Percentiles rank a stretch among this genome's conserved stretches.
Evolutionary conservation across 2,329 filamentous ascomycete genomes (phyloP).

Genomic region (Pseudocercospora musae): DNA sequence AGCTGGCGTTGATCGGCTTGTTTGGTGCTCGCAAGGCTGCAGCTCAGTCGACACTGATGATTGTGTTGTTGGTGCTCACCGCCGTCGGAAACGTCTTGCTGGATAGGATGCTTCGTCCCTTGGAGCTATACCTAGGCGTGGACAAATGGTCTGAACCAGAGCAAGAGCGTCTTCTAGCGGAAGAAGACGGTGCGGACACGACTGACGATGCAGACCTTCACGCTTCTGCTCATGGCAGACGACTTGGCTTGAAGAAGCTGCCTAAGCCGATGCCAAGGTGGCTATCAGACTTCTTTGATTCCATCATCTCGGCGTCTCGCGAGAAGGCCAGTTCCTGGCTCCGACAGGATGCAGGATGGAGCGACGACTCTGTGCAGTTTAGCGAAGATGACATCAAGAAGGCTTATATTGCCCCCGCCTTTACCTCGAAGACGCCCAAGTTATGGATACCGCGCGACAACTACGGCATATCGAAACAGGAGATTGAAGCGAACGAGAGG

Average conservation of each 20-base stretch:
- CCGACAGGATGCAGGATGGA: slow-evolving; percentile 12
- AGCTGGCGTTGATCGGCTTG: slow-evolving; percentile 48
- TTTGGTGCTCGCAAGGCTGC: slow-evolving; percentile 40
- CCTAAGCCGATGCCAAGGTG: slow-evolving; percentile 24
- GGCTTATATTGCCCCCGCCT: slow-evolving; percentile 45
- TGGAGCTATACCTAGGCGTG: slow-evolving; percentile 35
- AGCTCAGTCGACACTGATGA: slow-evolving; percentile 44
- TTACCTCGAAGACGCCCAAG: slow-evolving; percentile 43
- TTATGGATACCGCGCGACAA: slow-evolving; percentile 48
- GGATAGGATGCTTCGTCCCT: slow-evolving; percentile 31
- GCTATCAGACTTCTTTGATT: slow-evolving; percentile 33
- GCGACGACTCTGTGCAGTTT: slow-evolving; percentile 22
- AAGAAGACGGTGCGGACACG: slow-evolving; percentile 29
- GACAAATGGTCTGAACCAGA: slow-evolving; percentile 32
- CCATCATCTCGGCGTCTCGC: slow-evolving; percentile 27
- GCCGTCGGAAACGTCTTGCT: slow-evolving; percentile 30
- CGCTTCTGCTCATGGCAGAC: slow-evolving; percentile 31
- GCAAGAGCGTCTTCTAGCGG: slow-evolving; percentile 27
- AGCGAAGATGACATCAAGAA: slow-evolving; percentile 35
- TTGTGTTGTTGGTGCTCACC: slow-evolving; percentile 41
- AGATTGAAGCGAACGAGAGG: slow-evolving; percentile 42
- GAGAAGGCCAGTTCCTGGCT: slow-evolving; percentile 25
- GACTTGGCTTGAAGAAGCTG: slow-evolving; percentile 29
- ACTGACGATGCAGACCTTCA: slow-evolving; percentile 31
- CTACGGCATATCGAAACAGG: slow-evolving; percentile 43